Evolutionary conservation across 202 grass and related monocot genomes (phyloP).

Genomic region (Panicum hallii): DNA sequence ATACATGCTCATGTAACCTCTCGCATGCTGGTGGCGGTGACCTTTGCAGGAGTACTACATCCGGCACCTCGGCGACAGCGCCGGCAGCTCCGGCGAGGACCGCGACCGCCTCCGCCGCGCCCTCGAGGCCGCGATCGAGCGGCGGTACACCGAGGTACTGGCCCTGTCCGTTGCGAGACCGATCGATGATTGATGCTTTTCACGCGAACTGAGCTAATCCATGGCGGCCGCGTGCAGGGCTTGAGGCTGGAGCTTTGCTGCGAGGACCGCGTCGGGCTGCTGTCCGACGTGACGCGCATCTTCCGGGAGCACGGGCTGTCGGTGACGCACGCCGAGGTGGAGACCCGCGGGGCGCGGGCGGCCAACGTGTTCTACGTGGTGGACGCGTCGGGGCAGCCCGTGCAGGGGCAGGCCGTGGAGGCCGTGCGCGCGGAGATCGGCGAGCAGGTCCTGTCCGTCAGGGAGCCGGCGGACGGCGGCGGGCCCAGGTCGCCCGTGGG

Average conservation of each 20-base stretch:
- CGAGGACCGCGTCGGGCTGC: slow-evolving; percentile 79
- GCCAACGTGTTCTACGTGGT: slow-evolving; percentile 85
- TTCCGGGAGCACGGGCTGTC: slow-evolving; percentile 90
- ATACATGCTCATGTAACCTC: slow-evolving; percentile 5
- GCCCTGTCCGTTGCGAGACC: neutral
- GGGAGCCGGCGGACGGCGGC: slow-evolving; percentile 32
- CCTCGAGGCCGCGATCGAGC: slow-evolving; percentile 86
- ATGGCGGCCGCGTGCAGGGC: slow-evolving; percentile 45
- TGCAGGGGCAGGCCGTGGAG: slow-evolving; percentile 62
- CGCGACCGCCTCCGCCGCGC: slow-evolving; percentile 62
- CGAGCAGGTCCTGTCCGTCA: slow-evolving; percentile 60
- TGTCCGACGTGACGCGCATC: slow-evolving; percentile 86
- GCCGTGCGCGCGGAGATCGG: slow-evolving; percentile 77
- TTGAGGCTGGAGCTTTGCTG: slow-evolving; percentile 87
- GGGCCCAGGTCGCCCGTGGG: slow-evolving; percentile 48
- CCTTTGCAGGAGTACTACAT: slow-evolving; percentile 90
- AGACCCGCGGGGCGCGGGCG: slow-evolving; percentile 57
- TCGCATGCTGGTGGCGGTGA: neutral
- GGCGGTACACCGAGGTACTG: slow-evolving; percentile 68
- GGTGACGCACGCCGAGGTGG: slow-evolving; percentile 80
- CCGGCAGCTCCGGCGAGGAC: slow-evolving; percentile 62
- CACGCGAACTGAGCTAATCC: neutral
- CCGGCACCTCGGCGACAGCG: slow-evolving; percentile 70
- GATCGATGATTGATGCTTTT: neutral
- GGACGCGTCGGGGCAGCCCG: slow-evolving; percentile 74